phyloP scores from a whole-genome alignment of 495 filamentous ascomycete species.

The Letharia columbiana region DNA sequence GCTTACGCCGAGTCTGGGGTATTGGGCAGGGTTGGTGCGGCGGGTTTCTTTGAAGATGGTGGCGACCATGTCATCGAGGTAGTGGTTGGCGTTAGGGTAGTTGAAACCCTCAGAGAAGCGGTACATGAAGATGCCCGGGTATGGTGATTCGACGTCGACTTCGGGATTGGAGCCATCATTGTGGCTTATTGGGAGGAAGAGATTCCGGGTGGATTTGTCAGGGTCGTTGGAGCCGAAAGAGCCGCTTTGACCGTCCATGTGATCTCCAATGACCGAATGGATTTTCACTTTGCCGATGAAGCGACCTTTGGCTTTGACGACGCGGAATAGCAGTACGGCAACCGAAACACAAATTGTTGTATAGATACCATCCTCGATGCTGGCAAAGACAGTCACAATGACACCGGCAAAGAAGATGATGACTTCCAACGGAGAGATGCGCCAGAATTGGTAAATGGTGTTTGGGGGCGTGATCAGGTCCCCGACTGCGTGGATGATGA shows the following conservation, averaged over 20 bases:
- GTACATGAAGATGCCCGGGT: conserved; percentile 96
- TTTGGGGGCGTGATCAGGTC: conserved; percentile 93
- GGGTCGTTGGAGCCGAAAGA: conserved; percentile 24
- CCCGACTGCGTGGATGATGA: conserved; percentile 96
- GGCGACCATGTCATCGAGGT: conserved; percentile 69
- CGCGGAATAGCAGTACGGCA: conserved; percentile 75
- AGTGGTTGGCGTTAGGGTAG: conserved; percentile 90
- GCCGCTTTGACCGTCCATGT: conserved; percentile 47
- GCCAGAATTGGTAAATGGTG: conserved; percentile 93
- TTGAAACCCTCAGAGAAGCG: conserved; percentile 95
- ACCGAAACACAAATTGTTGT: conserved; percentile 66
- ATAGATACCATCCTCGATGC: conserved; percentile 91
- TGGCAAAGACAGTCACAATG: conserved; percentile 77
- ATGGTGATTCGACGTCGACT: conserved; percentile 67
- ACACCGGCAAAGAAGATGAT: conserved; percentile 93
- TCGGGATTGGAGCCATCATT: conserved; percentile 85
- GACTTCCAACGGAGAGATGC: conserved; percentile 80
- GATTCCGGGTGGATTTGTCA: conserved; percentile 47
- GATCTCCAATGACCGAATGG: conserved; percentile 81
- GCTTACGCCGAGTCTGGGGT: conserved; percentile 49
- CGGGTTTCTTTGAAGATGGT: conserved; percentile 71
- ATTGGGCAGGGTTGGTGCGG: conserved; percentile 60
- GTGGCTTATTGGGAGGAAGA: conserved; percentile 87
- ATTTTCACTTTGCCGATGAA: conserved; percentile 87
- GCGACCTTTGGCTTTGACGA: conserved; percentile 74